These are phyloP conservation scores for Verticillium isaacii DNA, from an alignment of 2,329 filamentous ascomycete genomes.

Conservation along the genomic window DNA sequence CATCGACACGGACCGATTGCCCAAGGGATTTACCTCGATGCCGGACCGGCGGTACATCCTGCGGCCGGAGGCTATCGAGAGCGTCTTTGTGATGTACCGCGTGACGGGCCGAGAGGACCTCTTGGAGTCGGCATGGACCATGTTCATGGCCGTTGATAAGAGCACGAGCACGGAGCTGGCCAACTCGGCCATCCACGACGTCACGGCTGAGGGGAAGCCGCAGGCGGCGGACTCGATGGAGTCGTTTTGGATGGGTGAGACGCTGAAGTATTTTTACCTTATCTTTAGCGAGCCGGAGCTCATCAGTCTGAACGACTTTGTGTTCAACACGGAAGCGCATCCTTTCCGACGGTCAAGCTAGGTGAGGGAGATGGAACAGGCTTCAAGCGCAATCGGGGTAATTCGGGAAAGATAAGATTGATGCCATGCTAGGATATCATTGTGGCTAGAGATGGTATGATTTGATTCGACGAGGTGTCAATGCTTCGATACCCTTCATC, in stretches of 20 bases:
- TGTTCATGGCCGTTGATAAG: constrained; percentile 51
- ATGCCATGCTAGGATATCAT: no score
- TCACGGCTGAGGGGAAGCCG: constrained; percentile 34
- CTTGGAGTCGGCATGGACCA: constrained; percentile 56
- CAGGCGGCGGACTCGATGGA: constrained; percentile 37
- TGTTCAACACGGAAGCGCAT: constrained; percentile 36
- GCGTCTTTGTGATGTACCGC: constrained; percentile 61
- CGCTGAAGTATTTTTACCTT: constrained; percentile 29
- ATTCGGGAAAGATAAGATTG: no score
- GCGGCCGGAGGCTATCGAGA: constrained; percentile 63
- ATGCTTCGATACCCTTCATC: no score
- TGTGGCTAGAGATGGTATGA: no score
- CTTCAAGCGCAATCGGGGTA: no score
- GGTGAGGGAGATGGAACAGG: not conserved
- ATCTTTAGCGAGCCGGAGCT: constrained; percentile 51
- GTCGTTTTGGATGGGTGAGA: constrained; percentile 21
- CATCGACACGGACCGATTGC: constrained; percentile 10
- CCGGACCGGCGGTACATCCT: constrained; percentile 43
- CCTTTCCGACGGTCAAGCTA: constrained; percentile 12
- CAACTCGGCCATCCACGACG: constrained; percentile 49
- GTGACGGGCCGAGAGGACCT: constrained; percentile 52
- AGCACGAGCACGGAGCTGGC: constrained; percentile 45
- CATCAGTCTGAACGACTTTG: constrained; percentile 55
- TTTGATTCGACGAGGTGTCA: no score
- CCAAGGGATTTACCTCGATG: constrained; percentile 19